A percentile compares a stretch with the other conserved stretches of the same genome.
Conservation (phyloP, 345 rosid species). For the Moringa oleifera region DNA sequence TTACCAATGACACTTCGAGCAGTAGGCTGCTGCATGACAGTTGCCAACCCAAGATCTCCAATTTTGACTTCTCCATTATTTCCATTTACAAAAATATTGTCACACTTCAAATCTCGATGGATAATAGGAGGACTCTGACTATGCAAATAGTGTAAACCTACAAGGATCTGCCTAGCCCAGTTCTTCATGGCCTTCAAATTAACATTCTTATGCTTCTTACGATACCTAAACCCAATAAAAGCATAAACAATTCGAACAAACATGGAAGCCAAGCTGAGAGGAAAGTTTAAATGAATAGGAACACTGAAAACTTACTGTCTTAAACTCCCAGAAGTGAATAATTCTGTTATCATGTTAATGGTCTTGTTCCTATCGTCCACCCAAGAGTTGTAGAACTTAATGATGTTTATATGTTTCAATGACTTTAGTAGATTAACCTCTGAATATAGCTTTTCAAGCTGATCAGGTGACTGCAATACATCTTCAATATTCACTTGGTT, state of each 20-base stretch:
- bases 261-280: conserved; percentile 8
- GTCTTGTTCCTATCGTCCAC: conserved; percentile 79
- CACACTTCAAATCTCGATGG: conserved; percentile 88
- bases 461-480: conserved; percentile 66
- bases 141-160: conserved; percentile 63
- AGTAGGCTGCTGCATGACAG: conserved; percentile 71
- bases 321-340: conserved; percentile 88
- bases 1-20: conserved; percentile 78
- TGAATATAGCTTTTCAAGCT: conserved; percentile 68
- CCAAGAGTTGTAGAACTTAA: conserved; percentile 78
- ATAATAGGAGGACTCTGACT: conserved; percentile 62
- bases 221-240: conserved; percentile 31
- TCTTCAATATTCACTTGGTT: conserved; percentile 74
- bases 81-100: conserved; percentile 80
- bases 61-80: conserved; percentile 81
- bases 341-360: conserved; percentile 92
- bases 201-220: conserved; percentile 69
- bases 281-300: not conserved
- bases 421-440: conserved; percentile 84
- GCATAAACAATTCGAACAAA: conserved; percentile 2
- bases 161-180: conserved; percentile 82
- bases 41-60: conserved; percentile 87
- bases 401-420: conserved; percentile 70
- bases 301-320: conserved; percentile 53
- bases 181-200: conserved; percentile 74